These are phyloP conservation scores for Rubroboletus pulcherrimus DNA, from an alignment of 768 basidiomycete genomes.

Conservation along the genomic window DNA sequence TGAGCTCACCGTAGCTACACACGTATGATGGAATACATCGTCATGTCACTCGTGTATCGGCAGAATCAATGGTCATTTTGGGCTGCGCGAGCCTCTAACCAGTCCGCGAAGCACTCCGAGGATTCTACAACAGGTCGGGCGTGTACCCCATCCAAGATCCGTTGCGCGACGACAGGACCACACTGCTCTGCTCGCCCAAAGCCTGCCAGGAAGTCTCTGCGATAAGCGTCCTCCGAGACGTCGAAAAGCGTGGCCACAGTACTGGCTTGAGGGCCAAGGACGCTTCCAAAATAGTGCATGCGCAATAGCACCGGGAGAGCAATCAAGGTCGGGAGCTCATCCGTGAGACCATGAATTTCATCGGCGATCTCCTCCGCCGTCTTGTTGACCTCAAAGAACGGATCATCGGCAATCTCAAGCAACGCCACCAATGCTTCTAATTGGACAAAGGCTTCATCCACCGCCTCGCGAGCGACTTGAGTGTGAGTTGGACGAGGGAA, in stretches of 20 bases:
- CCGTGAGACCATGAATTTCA: slow-evolving; percentile 52
- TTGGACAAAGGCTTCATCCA: slow-evolving; percentile 72
- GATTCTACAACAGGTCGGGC: slow-evolving; percentile 31
- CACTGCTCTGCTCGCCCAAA: slow-evolving; percentile 79
- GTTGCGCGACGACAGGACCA: slow-evolving; percentile 53
- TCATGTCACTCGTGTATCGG: background rate
- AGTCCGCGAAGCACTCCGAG: slow-evolving; percentile 34
- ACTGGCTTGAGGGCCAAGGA: slow-evolving; percentile 15
- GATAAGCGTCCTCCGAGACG: slow-evolving; percentile 59
- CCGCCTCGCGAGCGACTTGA: slow-evolving; percentile 70
- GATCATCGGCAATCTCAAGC: slow-evolving; percentile 47
- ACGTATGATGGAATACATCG: background rate
- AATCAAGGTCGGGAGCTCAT: slow-evolving; percentile 69
- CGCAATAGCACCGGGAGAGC: slow-evolving; percentile 66
- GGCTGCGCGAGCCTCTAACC: slow-evolving; percentile 39
- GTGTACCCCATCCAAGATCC: slow-evolving; percentile 50
- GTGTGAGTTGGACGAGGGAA: slow-evolving; percentile 61
- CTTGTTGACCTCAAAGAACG: slow-evolving; percentile 21
- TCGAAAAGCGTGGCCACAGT: slow-evolving; percentile 52
- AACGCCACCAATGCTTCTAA: slow-evolving; percentile 54
- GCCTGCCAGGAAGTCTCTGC: slow-evolving; percentile 64
- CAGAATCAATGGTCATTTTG: slow-evolving; percentile 17
- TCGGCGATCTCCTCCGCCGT: slow-evolving; percentile 27
- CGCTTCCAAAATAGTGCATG: slow-evolving; percentile 29
- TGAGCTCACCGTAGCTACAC: background rate